These are phyloP conservation scores for Rubia balearica DNA, from an alignment of 305 asterid species.

Conservation along the genomic window DNA sequence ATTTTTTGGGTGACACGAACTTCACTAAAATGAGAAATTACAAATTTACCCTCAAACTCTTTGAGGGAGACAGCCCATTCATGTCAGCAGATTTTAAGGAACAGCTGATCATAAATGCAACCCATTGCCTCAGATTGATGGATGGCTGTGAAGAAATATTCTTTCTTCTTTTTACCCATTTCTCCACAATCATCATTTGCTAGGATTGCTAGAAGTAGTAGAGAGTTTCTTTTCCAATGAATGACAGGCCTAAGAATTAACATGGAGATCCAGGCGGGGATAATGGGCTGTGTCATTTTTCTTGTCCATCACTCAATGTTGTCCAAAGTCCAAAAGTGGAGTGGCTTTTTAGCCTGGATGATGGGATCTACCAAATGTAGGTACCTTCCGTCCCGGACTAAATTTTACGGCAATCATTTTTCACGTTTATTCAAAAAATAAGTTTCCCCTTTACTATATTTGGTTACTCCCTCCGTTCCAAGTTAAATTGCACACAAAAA, in stretches of 20 bases:
- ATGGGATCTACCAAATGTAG: not conserved
- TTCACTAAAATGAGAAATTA: no score
- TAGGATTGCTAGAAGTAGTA: not conserved
- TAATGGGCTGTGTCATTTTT: conserved; percentile 2
- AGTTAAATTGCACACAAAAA: no score
- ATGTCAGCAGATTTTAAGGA: not conserved
- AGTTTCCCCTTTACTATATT: no score
- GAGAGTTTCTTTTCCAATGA: not conserved
- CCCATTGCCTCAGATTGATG: not conserved
- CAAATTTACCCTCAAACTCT: no score
- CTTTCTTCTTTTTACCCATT: not conserved
- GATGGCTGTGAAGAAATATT: not conserved
- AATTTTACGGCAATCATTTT: no score
- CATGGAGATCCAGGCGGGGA: conserved; percentile 10
- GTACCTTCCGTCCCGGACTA: no score
- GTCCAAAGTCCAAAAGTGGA: not conserved
- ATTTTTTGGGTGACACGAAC: no score
- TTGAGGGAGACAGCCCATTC: not conserved
- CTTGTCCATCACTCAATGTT: not conserved
- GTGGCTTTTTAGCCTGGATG: no score
- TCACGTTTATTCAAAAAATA: no score
- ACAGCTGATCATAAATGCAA: not conserved
- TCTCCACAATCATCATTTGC: conserved; percentile 6
- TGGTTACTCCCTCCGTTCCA: no score
- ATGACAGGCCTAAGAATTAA: not conserved